phyloP scores from a whole-genome alignment of 2,329 filamentous ascomycete genomes.

The Botryotinia globosa region DNA sequence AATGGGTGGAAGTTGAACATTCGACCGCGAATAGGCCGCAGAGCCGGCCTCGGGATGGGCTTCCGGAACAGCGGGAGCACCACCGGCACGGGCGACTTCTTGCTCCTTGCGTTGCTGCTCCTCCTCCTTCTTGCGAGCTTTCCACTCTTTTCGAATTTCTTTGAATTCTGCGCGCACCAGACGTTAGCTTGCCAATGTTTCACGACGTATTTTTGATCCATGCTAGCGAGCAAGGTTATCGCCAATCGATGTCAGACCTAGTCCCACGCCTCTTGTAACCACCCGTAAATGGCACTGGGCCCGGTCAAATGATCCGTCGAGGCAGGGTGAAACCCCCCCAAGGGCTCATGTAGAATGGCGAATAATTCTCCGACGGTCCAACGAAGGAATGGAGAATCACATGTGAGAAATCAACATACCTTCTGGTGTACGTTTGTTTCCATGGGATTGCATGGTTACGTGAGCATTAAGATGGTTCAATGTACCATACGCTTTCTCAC shows the following conservation, averaged over 20 bases:
- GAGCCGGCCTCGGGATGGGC: conserved; percentile 53
- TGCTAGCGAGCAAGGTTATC: conserved; percentile 44
- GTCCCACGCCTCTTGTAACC: conserved; percentile 45
- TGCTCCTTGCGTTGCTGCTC: conserved; percentile 85
- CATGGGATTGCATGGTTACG: conserved; percentile 98
- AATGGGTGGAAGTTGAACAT: conserved; percentile 65
- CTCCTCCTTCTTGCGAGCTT: conserved; percentile 98
- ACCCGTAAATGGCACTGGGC: conserved; percentile 19
- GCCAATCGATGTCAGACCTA: conserved; percentile 50
- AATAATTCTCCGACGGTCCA: neutral
- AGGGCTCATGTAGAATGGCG: neutral
- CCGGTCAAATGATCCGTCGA: neutral
- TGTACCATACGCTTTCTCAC: conserved; percentile 97
- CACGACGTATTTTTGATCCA: conserved; percentile 38
- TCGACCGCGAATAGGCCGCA: conserved; percentile 47
- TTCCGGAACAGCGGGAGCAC: conserved; percentile 54
- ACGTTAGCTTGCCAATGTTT: conserved; percentile 33
- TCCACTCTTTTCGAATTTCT: conserved; percentile 98
- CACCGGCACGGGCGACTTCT: conserved; percentile 72
- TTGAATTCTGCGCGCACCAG: conserved; percentile 70
- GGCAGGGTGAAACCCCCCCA: neutral
- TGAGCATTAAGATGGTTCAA: conserved; percentile 97
- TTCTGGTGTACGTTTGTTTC: conserved; percentile 91
- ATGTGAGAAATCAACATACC: conserved; percentile 57
- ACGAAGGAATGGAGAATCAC: neutral